phyloP scores from a whole-genome alignment of 371 early-diverging fungal species.

The Apophysomyces elegans region DNA sequence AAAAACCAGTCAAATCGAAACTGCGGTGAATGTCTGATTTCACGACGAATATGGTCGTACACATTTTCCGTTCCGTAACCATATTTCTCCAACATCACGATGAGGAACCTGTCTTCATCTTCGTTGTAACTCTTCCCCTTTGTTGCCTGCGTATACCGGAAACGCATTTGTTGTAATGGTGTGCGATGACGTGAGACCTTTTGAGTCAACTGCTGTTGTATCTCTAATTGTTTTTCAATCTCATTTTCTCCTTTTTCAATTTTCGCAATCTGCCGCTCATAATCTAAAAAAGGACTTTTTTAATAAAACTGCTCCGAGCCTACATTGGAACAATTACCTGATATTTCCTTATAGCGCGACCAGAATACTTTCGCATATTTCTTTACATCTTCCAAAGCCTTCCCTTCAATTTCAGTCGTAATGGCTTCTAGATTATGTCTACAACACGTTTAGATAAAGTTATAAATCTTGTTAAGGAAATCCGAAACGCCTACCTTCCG shows the following conservation, averaged over 20 bases:
- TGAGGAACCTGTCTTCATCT: conserved; percentile 95
- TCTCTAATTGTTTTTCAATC: conserved; percentile 79
- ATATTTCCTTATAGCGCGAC: conserved; percentile 81
- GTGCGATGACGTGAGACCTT: conserved; percentile 74
- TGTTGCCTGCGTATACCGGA: conserved; percentile 79
- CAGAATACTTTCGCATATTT: conserved; percentile 88
- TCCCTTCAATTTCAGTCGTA: conserved; percentile 86
- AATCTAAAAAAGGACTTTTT: conserved; percentile 51
- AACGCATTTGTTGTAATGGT: conserved; percentile 86
- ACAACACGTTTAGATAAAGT: neutral
- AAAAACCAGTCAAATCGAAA: conserved; percentile 98
- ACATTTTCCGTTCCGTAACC: conserved; percentile 93
- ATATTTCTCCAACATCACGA: conserved; percentile 87
- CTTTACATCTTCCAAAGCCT: conserved; percentile 84
- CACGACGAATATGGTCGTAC: conserved; percentile 87
- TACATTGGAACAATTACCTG: conserved; percentile 39
- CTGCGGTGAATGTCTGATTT: conserved; percentile 79
- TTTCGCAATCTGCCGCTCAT: conserved; percentile 82
- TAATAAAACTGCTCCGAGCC: neutral
- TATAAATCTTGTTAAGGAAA: neutral
- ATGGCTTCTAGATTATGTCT: conserved; percentile 76
- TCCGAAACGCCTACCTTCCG: conserved; percentile 63
- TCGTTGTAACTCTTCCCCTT: conserved; percentile 93
- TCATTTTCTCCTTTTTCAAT: conserved; percentile 90
- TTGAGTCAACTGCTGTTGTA: conserved; percentile 76